These are phyloP conservation scores for Cercospora janseana DNA, from an alignment of 2,329 filamentous ascomycete genomes.

Conservation along the genomic window DNA sequence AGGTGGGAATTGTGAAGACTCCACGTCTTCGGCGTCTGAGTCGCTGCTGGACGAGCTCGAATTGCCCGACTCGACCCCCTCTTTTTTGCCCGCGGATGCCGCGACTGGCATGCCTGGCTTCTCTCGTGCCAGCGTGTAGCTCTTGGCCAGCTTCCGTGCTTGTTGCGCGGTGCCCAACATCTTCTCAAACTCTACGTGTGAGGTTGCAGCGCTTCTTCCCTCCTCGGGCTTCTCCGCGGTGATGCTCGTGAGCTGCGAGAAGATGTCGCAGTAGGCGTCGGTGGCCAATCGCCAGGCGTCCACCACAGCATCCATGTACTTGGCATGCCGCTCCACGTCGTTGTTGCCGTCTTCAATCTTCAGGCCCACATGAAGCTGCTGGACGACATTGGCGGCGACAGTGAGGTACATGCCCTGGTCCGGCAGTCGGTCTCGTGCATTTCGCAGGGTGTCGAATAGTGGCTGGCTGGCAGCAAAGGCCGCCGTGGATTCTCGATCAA, in stretches of 20 bases:
- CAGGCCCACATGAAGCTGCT: conserved; percentile 32
- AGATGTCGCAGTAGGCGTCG: conserved; percentile 31
- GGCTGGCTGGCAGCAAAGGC: conserved; percentile 35
- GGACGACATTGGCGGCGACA: conserved; percentile 30
- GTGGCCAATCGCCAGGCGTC: conserved; percentile 33
- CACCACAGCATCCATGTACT: conserved; percentile 32
- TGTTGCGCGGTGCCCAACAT: conserved; percentile 26
- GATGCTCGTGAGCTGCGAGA: conserved; percentile 29
- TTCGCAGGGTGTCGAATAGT: conserved; percentile 32
- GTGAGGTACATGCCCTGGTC: conserved; percentile 28
- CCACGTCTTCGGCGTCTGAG: neutral
- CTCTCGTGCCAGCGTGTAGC: conserved; percentile 18
- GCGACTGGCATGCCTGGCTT: conserved; percentile 1
- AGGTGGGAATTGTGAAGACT: conserved; percentile 6
- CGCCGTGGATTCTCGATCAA: conserved; percentile 21
- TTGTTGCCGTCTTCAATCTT: conserved; percentile 26
- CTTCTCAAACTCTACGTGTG: conserved; percentile 28
- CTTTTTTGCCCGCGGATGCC: neutral
- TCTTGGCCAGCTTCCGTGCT: conserved; percentile 25
- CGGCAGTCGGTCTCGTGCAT: conserved; percentile 23
- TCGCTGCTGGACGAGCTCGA: neutral
- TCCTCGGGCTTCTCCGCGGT: conserved; percentile 30
- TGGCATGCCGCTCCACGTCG: conserved; percentile 24
- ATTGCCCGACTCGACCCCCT: neutral
- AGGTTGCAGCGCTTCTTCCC: conserved; percentile 24